Base-by-base conservation (phyloP, 495 filamentous ascomycete genomes). In the Choiromyces venosus region DNA sequence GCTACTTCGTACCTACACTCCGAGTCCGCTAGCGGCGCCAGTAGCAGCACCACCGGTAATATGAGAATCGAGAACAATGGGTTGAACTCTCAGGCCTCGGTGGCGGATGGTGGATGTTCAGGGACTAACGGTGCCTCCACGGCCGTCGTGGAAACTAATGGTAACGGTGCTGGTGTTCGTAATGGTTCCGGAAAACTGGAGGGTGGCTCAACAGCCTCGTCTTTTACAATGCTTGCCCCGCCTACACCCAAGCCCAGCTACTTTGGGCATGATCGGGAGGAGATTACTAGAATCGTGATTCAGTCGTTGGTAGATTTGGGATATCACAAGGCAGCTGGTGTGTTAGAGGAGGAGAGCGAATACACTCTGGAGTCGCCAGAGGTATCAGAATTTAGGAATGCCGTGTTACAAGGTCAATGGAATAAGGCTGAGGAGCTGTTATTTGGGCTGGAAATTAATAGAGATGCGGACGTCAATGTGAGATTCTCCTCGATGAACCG, bases 201-300 rank as follows among this genome's bases (percentile, higher is more conserved):
- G 18, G 67, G 52, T 25, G 79, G 73, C 29, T 81, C 79, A n/a
- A 74, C 73, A 39, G 73, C 78, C n/a, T 79, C 78, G 35, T 80
- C 78, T 19, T 79, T 73, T 52, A 79, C 78, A 18, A 77, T 73
- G 76, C 70, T 85, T 76, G 76, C 82, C 25, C 79, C 79, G 35
- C 73, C 81, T 16, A 77, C 81, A 73, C 71, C 82, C 37, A 81
- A 81, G 66, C 72, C 83, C 16, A 84, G 84, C 67, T 92, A 89
- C 79, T 91, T 88, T 75, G 93, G 93, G 33, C 94, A 99, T 81
- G 90, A 94, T 81, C 89, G 93, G 80, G 94, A 96, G 84, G 94
- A 99, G 83, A 90, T 98, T 16, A 95, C 95, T 9, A 86, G 95
- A 68, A 91, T 99, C 69, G 82, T 97, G 74, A 96, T 98, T 77